These are phyloP conservation scores for Capsicum pubescens DNA, from an alignment of 257 asterid species.

Conservation along the genomic window DNA sequence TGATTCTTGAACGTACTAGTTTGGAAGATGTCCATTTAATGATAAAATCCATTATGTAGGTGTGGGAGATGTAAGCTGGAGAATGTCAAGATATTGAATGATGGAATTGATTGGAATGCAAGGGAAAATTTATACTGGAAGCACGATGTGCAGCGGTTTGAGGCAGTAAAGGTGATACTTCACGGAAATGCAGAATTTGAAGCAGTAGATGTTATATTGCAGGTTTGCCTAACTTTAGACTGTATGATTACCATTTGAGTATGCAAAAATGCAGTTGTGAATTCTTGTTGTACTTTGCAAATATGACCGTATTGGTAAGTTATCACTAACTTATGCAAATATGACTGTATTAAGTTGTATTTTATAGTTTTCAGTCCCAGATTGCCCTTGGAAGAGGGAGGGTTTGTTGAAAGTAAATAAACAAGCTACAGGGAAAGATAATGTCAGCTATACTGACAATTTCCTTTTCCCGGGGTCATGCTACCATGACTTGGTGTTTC, in stretches of 20 bases:
- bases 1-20: conserved; percentile 29
- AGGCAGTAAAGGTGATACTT: conserved; percentile 74
- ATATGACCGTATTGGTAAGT: not conserved
- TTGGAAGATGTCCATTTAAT: conserved; percentile 29
- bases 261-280: conserved; percentile 6
- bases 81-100: conserved; percentile 75
- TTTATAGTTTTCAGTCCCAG: conserved; percentile 1
- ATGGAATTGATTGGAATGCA: conserved; percentile 88
- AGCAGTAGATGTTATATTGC: conserved; percentile 74
- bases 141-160: conserved; percentile 87
- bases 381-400: conserved; percentile 16
- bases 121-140: conserved; percentile 84
- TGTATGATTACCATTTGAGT: conserved; percentile 23
- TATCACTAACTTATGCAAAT: not conserved
- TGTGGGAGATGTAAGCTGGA: conserved; percentile 87
- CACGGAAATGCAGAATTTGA: conserved; percentile 99
- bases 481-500: not conserved
- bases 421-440: not conserved
- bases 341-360: conserved; percentile 9
- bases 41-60: conserved; percentile 48
- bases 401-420: conserved; percentile 21
- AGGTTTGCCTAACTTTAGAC: conserved; percentile 55
- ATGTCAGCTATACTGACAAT: not conserved
- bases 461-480: not conserved
- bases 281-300: conserved; percentile 16